phyloP scores from a whole-genome alignment of 176 grass and related monocot genomes.

The Paspalum vaginatum region DNA sequence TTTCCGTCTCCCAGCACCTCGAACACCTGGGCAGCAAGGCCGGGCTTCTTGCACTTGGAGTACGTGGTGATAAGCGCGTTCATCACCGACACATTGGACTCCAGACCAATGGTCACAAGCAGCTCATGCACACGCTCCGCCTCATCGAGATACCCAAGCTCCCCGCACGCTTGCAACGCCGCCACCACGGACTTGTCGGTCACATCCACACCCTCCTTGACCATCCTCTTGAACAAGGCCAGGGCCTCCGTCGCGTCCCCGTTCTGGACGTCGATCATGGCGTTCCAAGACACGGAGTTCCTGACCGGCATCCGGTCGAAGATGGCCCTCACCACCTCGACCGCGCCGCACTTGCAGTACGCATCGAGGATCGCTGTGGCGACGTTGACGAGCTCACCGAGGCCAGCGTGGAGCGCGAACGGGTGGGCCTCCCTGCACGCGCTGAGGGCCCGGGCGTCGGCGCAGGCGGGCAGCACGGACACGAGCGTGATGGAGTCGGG shows the following conservation, averaged over 20 bases:
- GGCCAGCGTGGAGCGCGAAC: conserved; percentile 35
- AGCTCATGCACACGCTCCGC: conserved; percentile 46
- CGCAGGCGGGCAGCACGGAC: conserved; percentile 42
- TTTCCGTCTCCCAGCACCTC: too few relatives aligned
- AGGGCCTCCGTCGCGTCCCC: conserved; percentile 19
- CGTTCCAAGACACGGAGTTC: neutral
- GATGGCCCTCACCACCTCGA: conserved; percentile 21
- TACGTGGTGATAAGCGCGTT: conserved; percentile 61
- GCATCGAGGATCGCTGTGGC: conserved; percentile 55
- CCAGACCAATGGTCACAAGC: conserved; percentile 26
- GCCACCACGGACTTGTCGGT: conserved; percentile 45
- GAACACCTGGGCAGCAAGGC: conserved; percentile 4
- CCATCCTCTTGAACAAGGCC: conserved; percentile 46
- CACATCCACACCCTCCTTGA: conserved; percentile 37
- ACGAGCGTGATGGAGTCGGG: conserved; percentile 50
- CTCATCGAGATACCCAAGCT: conserved; percentile 48
- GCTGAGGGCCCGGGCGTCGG: neutral
- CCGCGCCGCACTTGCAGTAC: conserved; percentile 54
- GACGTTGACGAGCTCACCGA: conserved; percentile 51
- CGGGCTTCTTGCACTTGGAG: conserved; percentile 33
- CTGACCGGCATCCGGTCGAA: neutral
- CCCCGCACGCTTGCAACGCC: conserved; percentile 50
- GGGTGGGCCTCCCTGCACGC: conserved; percentile 44
- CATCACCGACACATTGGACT: conserved; percentile 46
- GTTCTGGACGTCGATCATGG: neutral